Percentiles rank a stretch among this genome's conserved stretches.
Evolutionary conservation across 1,284 basidiomycete genomes (phyloP).

Genomic region (Kwoniella shivajii): DNA sequence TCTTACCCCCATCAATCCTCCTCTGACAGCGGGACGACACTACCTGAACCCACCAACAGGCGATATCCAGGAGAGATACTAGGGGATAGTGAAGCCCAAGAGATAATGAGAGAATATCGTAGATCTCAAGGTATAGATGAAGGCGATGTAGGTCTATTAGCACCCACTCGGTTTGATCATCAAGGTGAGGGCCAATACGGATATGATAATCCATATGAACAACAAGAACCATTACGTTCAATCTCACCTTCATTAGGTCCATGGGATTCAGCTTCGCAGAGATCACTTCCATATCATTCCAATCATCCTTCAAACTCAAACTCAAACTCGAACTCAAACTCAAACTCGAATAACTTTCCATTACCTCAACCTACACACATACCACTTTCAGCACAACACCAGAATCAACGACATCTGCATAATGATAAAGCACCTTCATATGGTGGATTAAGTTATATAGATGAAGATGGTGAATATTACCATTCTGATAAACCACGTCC

Average conservation of each 20-base stretch:
- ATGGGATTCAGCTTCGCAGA: conserved; percentile 47
- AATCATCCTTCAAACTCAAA: neutral
- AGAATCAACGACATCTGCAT: neutral
- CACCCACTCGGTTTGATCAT: neutral
- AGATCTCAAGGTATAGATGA: neutral
- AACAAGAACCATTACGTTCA: conserved; percentile 7
- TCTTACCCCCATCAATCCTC: conserved; percentile 26
- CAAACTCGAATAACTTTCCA: neutral
- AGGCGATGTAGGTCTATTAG: conserved; percentile 17
- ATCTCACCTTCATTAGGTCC: conserved; percentile 34
- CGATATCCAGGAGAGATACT: neutral
- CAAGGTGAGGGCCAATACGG: neutral
- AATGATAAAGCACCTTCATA: conserved; percentile 27
- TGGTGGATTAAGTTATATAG: conserved; percentile 40
- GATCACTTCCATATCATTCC: conserved; percentile 19
- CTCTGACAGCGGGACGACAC: conserved; percentile 10
- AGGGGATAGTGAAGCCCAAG: conserved; percentile 7
- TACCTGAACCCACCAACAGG: conserved; percentile 7
- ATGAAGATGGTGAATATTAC: conserved; percentile 43
- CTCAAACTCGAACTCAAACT: neutral
- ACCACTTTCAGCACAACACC: conserved; percentile 14
- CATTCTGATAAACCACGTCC: conserved; percentile 28
- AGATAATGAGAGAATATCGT: conserved; percentile 9
- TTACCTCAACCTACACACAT: conserved; percentile 2
- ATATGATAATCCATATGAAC: conserved; percentile 9